phyloP scores from a whole-genome alignment of 2,329 filamentous ascomycete species.

The Xylariaceae sp. region DNA sequence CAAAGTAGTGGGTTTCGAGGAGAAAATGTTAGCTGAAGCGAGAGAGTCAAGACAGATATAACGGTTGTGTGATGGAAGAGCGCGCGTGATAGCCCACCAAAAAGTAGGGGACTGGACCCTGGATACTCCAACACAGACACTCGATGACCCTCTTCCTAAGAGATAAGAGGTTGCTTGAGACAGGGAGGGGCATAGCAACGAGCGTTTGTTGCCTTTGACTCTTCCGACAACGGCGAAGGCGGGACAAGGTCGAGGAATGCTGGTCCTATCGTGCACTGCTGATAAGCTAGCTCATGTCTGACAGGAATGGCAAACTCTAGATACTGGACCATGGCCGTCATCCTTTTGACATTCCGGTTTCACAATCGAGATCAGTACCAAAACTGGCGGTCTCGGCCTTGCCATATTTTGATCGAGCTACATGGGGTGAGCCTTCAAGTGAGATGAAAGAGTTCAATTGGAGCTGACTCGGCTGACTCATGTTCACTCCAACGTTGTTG shows the following conservation, averaged over 20 bases:
- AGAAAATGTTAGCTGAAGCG: neutral
- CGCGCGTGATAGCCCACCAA: neutral
- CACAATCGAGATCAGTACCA: too few relatives aligned
- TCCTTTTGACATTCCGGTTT: too few relatives aligned
- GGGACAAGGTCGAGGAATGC: constrained; percentile 5
- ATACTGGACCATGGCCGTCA: too few relatives aligned
- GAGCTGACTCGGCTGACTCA: too few relatives aligned
- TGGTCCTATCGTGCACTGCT: neutral
- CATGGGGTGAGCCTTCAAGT: too few relatives aligned
- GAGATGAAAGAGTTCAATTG: too few relatives aligned
- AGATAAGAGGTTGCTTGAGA: constrained; percentile 3
- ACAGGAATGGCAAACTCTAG: too few relatives aligned
- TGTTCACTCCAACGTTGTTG: neutral
- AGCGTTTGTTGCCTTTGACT: neutral
- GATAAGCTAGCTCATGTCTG: constrained; percentile 4
- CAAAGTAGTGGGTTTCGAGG: neutral
- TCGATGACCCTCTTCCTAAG: neutral
- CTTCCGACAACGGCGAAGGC: constrained; percentile 21
- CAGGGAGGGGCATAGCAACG: constrained; percentile 9
- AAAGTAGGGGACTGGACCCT: constrained; percentile 1
- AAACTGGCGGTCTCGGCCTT: too few relatives aligned
- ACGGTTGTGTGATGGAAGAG: neutral
- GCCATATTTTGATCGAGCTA: too few relatives aligned
- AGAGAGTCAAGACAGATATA: neutral
- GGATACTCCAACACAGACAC: neutral